Base-by-base conservation (phyloP, 2,329 filamentous ascomycete species). In the Fusarium irregulare region DNA sequence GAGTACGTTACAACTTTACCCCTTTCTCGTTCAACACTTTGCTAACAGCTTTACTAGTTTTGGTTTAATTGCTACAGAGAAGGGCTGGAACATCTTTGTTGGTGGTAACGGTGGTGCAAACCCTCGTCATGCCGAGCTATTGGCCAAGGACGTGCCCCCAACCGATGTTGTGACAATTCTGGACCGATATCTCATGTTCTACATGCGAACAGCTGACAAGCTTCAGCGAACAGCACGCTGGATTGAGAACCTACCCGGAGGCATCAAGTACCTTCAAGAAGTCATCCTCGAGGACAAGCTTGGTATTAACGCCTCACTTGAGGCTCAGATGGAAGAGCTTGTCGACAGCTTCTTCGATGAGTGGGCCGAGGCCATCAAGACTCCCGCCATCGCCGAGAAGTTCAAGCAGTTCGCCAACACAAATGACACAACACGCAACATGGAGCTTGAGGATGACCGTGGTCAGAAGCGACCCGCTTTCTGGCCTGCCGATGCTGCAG, bases 61-160 rank as follows among this genome's bases (percentile, higher is more conserved):
- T 73, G 94, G 94, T 23, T 88, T 97, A 50, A 97, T 97, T 61
- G 93, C 94, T 16, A 97, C 93, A 0, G 93, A 97, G 66, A 97
- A 96, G 75, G 94, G 94, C 30, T 97, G 93, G 87, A 97, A 97
- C 80, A 90, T 97, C 78, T 97, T 94, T 73, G 93, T 97, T 2
- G 94, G 87, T 34, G 94, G 94, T 49, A 97, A 97, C 77, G 94
- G 94, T 55, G 94, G 94, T 63, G 93, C 93, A 18, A 95, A 93
- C 72, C 94, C 94, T 7, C 85, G 88, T 40, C 94, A 97, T 77
- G 89, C 91, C 1, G 93, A 97, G 74, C 85, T 97, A 3, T 86
- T 97, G 2, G 93, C 93, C 64, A 94, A 94, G 77, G 93, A 97
- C 74, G 93, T 97, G 0, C 89, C 93, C 1, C 92, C 93, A 0